Percentiles rank a stretch among this genome's conserved stretches.
These are phyloP conservation scores for Exidia glandulosa DNA, from an alignment of 768 basidiomycete species.

Conservation along the genomic window DNA sequence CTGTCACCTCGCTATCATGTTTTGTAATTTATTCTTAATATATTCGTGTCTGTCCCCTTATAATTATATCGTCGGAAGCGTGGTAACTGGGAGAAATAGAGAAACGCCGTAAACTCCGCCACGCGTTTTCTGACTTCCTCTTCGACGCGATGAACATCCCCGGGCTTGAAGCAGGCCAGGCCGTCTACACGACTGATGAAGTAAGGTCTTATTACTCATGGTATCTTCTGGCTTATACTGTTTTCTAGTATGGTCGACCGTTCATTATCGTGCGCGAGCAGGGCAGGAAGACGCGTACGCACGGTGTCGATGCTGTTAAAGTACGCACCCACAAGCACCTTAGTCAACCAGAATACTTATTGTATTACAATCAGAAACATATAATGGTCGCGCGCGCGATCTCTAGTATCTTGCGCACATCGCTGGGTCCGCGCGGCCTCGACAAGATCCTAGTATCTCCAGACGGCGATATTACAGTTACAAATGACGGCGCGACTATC, in stretches of 20 bases:
- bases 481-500: conserved; percentile 98
- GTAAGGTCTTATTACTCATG: conserved; percentile 23
- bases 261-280: conserved; percentile 97
- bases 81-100: too few species aligned
- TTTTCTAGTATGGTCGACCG: conserved; percentile 75
- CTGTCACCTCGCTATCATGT: too few species aligned
- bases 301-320: conserved; percentile 94
- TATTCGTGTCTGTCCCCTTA: too few species aligned
- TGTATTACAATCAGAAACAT: conserved; percentile 50
- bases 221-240: conserved; percentile 8
- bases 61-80: too few species aligned
- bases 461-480: conserved; percentile 98
- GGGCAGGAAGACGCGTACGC: conserved; percentile 78
- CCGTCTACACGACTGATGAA: conserved; percentile 82
- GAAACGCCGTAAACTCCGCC: too few species aligned
- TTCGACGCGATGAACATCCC: conserved; percentile 1
- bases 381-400: conserved; percentile 93
- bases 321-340: conserved; percentile 27
- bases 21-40: too few species aligned
- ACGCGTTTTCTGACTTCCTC: too few species aligned
- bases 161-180: conserved; percentile 33
- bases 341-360: conserved; percentile 8
- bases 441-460: conserved; percentile 93
- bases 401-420: conserved; percentile 89
- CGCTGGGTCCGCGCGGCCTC: conserved; percentile 88